These are phyloP conservation scores for Thymus quinquecostatus DNA, from an alignment of 257 asterid species.

Conservation along the genomic window DNA sequence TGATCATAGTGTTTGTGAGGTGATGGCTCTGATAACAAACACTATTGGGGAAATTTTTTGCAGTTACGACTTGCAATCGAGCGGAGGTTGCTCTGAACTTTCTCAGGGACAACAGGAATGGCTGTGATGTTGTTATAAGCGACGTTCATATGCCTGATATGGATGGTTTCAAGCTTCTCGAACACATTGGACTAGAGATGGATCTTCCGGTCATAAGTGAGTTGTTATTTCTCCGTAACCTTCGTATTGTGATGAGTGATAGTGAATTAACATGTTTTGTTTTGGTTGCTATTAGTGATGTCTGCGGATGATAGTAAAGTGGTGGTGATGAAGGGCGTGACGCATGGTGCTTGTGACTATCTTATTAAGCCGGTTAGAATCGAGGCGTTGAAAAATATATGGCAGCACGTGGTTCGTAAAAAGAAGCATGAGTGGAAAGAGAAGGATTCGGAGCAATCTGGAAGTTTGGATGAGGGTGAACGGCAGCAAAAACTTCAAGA, in stretches of 20 bases:
- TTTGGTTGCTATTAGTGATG: constrained; percentile 66
- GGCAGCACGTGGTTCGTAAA: constrained; percentile 96
- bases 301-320: constrained; percentile 88
- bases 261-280: neutral
- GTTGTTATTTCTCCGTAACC: constrained; percentile 24
- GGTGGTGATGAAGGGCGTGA: constrained; percentile 95
- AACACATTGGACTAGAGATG: constrained; percentile 87
- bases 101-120: constrained; percentile 74
- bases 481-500: constrained; percentile 60
- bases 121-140: constrained; percentile 83
- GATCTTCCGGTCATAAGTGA: constrained; percentile 97
- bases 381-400: constrained; percentile 94
- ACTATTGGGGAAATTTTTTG: constrained; percentile 15
- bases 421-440: constrained; percentile 76
- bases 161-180: constrained; percentile 97
- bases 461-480: constrained; percentile 71
- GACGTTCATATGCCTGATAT: constrained; percentile 99
- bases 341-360: constrained; percentile 96
- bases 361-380: constrained; percentile 91
- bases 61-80: constrained; percentile 79
- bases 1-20: neutral
- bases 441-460: constrained; percentile 67
- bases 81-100: constrained; percentile 77
- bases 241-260: no score
- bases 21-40: constrained; percentile 3